These are phyloP conservation scores for Ceratocystis harringtonii DNA, from an alignment of 2,329 filamentous ascomycete species.

Conservation along the genomic window DNA sequence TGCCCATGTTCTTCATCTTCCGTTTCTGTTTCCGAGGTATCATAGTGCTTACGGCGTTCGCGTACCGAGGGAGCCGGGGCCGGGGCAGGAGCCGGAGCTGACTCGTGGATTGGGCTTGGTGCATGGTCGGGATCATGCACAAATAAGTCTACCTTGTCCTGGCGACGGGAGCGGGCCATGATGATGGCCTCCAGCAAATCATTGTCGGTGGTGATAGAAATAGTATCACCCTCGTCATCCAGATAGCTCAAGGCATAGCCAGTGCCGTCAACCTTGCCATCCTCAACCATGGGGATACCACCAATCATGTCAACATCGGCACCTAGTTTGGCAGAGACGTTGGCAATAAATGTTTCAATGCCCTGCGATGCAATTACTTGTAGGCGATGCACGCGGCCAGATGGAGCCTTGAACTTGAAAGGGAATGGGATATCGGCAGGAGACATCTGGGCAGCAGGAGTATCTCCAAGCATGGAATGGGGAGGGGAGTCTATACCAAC, in stretches of 20 bases:
- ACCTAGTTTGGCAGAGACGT: slow-evolving; percentile 73
- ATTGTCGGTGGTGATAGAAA: slow-evolving; percentile 91
- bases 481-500: slow-evolving; percentile 66
- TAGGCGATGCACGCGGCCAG: slow-evolving; percentile 81
- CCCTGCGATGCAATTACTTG: slow-evolving; percentile 72
- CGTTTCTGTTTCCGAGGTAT: slow-evolving; percentile 44
- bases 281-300: slow-evolving; percentile 60
- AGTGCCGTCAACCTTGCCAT: slow-evolving; percentile 58
- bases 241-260: slow-evolving; percentile 92
- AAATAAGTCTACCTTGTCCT: slow-evolving; percentile 93
- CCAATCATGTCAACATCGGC: slow-evolving; percentile 70
- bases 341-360: slow-evolving; percentile 60
- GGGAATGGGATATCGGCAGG: slow-evolving; percentile 68
- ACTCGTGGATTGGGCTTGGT: slow-evolving; percentile 39
- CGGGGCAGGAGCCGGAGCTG: slow-evolving; percentile 26
- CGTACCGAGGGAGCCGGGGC: slow-evolving; percentile 35
- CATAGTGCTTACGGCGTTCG: slow-evolving; percentile 32
- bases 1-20: slow-evolving; percentile 36
- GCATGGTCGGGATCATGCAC: slow-evolving; percentile 86
- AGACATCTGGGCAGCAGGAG: slow-evolving; percentile 34
- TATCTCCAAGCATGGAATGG: slow-evolving; percentile 43
- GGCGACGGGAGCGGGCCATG: slow-evolving; percentile 58
- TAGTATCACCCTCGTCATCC: slow-evolving; percentile 91
- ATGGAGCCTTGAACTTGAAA: slow-evolving; percentile 98
- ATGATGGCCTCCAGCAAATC: slow-evolving; percentile 83